phyloP scores from a whole-genome alignment of 2,329 filamentous ascomycete species.

The Cladobotryum mycophilum region DNA sequence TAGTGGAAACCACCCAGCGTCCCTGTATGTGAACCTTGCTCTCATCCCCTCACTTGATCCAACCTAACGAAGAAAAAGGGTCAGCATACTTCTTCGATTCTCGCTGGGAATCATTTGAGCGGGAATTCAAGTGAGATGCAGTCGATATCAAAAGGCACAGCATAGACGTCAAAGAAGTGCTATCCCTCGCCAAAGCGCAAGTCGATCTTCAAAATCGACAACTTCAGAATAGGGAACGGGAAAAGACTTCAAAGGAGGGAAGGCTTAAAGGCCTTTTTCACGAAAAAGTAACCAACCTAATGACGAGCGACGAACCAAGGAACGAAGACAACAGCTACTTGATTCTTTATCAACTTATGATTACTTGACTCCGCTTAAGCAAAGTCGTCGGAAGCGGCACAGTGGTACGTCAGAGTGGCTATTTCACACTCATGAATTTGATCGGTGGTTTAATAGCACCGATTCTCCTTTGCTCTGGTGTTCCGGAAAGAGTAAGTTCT shows the following conservation, averaged over 20 bases:
- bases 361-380: constrained; percentile 19
- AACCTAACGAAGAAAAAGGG: neutral
- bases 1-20: constrained; percentile 20
- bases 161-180: neutral
- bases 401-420: constrained; percentile 23
- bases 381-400: constrained; percentile 22
- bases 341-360: constrained; percentile 22
- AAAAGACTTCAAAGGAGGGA: constrained; percentile 3
- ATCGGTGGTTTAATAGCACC: constrained; percentile 14
- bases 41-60: neutral
- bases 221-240: constrained; percentile 7
- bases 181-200: neutral
- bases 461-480: constrained; percentile 20
- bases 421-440: constrained; percentile 19
- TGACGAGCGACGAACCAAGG: constrained; percentile 4
- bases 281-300: neutral
- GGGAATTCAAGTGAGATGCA: constrained; percentile 19
- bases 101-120: constrained; percentile 23
- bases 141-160: neutral
- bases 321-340: constrained; percentile 18
- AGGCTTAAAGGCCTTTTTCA: too few species aligned
- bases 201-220: neutral
- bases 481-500: constrained; percentile 24
- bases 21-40: constrained; percentile 19
- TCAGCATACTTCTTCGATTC: constrained; percentile 7